Evolutionary conservation across 2,329 filamentous ascomycete genomes (phyloP).

Genomic region (Botrytis medusae): DNA sequence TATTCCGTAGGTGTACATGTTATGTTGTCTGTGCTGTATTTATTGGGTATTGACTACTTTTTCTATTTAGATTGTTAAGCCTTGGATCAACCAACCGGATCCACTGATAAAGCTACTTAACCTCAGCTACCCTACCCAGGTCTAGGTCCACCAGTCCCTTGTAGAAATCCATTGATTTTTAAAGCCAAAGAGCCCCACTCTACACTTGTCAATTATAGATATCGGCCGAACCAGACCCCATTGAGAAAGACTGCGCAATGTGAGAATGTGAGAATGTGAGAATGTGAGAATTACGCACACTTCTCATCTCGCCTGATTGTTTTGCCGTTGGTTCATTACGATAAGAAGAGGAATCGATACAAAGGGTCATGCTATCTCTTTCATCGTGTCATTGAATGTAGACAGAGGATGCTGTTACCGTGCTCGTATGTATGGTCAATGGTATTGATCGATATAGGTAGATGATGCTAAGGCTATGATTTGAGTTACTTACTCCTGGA

Average conservation of each 20-base stretch:
- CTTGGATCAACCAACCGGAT: neutral
- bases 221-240: neutral
- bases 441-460: too few species aligned
- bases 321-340: neutral
- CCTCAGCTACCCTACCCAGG: too few species aligned
- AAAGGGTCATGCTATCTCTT: neutral
- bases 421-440: neutral
- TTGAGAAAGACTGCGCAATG: neutral
- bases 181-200: neutral
- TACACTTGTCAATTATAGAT: neutral
- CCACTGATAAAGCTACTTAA: neutral
- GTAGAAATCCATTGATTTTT: neutral
- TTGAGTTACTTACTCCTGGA: neutral
- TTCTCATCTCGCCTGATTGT: neutral
- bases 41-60: neutral
- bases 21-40: slow-evolving; percentile 3
- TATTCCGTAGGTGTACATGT: neutral
- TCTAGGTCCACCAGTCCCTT: neutral
- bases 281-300: neutral
- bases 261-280: neutral
- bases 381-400: neutral
- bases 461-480: neutral
- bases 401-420: neutral
- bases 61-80: neutral
- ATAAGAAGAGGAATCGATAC: neutral